These are phyloP conservation scores for Barnettozyma sucrosica DNA, from an alignment of 805 yeast genomes.

Conservation along the genomic window DNA sequence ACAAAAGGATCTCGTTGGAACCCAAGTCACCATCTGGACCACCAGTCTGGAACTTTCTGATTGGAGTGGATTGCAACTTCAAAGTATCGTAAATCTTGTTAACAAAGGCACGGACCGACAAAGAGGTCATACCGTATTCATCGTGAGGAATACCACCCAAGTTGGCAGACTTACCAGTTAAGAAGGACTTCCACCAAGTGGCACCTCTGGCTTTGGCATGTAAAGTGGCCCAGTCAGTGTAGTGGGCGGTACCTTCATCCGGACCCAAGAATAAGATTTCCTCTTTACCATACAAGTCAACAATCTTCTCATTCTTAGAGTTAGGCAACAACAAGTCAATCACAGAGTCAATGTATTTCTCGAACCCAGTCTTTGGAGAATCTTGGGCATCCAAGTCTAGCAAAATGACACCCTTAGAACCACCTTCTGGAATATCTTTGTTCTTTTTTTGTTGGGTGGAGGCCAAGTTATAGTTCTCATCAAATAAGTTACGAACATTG, in stretches of 20 bases:
- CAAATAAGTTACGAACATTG: slow-evolving; percentile 84
- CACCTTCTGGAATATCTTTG: slow-evolving; percentile 98
- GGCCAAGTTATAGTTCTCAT: slow-evolving; percentile 94
- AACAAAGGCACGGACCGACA: slow-evolving; percentile 89
- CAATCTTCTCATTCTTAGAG: slow-evolving; percentile 78
- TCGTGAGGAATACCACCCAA: slow-evolving; percentile 98
- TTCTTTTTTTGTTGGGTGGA: slow-evolving; percentile 94
- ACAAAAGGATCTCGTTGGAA: slow-evolving; percentile 85
- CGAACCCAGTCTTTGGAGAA: slow-evolving; percentile 77
- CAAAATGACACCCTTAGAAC: slow-evolving; percentile 94
- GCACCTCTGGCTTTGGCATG: slow-evolving; percentile 93
- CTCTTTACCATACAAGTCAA: slow-evolving; percentile 75
- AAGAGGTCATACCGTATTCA: slow-evolving; percentile 94
- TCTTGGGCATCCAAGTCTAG: slow-evolving; percentile 67
- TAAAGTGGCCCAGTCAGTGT: slow-evolving; percentile 94
- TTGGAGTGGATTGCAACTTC: slow-evolving; percentile 47
- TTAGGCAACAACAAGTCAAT: slow-evolving; percentile 76
- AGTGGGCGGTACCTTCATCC: slow-evolving; percentile 97
- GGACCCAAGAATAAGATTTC: slow-evolving; percentile 97
- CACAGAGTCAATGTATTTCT: slow-evolving; percentile 87
- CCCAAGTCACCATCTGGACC: slow-evolving; percentile 99
- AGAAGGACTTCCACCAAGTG: slow-evolving; percentile 97
- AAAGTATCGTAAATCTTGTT: slow-evolving; percentile 81
- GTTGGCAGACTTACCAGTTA: slow-evolving; percentile 89
- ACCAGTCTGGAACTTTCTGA: slow-evolving; percentile 90